Conservation (phyloP, 164 flowering plant species). For the Paratinospora sagittata region DNA sequence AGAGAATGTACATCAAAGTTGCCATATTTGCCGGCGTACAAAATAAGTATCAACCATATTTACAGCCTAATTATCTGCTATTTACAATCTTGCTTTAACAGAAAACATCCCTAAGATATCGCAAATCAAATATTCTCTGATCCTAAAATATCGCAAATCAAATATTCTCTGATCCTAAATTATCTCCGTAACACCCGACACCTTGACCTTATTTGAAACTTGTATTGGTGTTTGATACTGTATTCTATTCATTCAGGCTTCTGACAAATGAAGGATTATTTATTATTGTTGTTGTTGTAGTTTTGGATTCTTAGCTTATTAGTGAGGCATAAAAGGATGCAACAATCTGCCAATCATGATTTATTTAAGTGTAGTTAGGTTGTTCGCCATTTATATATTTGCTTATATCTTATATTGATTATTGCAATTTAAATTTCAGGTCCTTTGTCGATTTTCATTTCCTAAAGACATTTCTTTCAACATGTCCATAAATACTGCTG, state of each 20-base stretch:
- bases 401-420: neutral
- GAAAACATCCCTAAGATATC: too few species aligned
- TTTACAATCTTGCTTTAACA: too few species aligned
- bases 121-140: too few species aligned
- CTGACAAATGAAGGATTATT: neutral
- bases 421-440: slow-evolving; percentile 31
- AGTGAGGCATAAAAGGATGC: neutral
- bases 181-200: too few species aligned
- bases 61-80: too few species aligned
- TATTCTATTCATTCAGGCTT: neutral
- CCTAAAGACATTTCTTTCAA: slow-evolving; percentile 19
- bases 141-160: too few species aligned
- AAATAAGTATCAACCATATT: too few species aligned
- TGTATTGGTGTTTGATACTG: neutral
- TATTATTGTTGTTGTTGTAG: neutral
- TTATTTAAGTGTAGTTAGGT: neutral
- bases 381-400: neutral
- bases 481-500: slow-evolving; percentile 25
- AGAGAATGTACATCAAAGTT: too few species aligned
- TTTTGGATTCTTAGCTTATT: neutral
- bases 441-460: slow-evolving; percentile 22
- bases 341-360: neutral
- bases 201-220: too few species aligned
- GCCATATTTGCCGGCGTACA: too few species aligned
- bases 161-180: too few species aligned